Percentiles rank a stretch among this genome's conserved stretches.
phyloP scores from a whole-genome alignment of 2,329 filamentous ascomycete species.

The Fusarium sterilihyphosum region DNA sequence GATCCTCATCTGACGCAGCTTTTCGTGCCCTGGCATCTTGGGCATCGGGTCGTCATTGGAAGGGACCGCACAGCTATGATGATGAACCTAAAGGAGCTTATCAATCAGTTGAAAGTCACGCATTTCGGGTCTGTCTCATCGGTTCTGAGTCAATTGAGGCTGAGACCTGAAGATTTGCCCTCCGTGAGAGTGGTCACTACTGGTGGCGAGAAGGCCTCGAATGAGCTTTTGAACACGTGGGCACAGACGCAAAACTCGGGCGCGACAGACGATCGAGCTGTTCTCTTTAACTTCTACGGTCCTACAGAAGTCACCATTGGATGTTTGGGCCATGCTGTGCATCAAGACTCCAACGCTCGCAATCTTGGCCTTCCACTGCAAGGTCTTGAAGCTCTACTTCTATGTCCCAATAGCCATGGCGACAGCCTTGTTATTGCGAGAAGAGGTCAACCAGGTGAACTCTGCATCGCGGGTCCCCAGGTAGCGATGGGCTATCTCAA shows the following conservation, averaged over 20 bases:
- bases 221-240: conserved; percentile 17
- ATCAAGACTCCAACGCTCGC: conserved; percentile 12
- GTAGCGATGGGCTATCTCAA: conserved; percentile 21
- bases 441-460: conserved; percentile 8
- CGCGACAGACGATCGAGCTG: accelerated
- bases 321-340: conserved; percentile 10
- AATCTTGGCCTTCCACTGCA: conserved; percentile 14
- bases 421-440: background rate
- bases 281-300: conserved; percentile 23
- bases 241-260: accelerated
- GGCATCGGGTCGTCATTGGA: background rate
- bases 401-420: accelerated
- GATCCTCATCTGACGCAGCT: conserved; percentile 20
- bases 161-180: background rate
- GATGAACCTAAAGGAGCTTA: conserved; percentile 1
- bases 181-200: conserved; percentile 19
- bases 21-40: conserved; percentile 21
- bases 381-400: conserved; percentile 6
- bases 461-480: conserved; percentile 21
- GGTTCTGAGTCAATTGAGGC: conserved; percentile 5
- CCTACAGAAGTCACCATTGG: conserved; percentile 24
- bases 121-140: conserved; percentile 26
- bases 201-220: conserved; percentile 21
- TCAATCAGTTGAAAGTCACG: conserved; percentile 3
- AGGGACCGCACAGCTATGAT: conserved; percentile 12